Percentiles rank a stretch among this genome's conserved stretches.
These are phyloP conservation scores for Seminavis robusta DNA, from an alignment of 108 stramenopile genomes.

Conservation along the genomic window DNA sequence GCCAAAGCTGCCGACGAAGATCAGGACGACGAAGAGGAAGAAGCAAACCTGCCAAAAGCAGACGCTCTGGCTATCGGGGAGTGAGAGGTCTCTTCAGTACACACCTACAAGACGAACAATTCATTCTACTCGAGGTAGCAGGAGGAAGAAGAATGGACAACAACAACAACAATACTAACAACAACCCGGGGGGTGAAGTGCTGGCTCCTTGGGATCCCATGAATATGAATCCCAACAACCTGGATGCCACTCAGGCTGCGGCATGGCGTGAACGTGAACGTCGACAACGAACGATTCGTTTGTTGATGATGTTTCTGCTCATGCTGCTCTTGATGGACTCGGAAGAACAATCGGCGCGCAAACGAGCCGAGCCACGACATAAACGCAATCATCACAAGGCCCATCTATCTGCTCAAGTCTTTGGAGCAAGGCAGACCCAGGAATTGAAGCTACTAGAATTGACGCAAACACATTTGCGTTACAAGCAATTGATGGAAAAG, in stretches of 20 bases:
- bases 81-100: too few species aligned
- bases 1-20: too few species aligned
- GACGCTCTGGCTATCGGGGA: too few species aligned
- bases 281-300: conserved; percentile 65
- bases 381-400: background rate
- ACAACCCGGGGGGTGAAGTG: background rate
- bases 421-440: conserved; percentile 15
- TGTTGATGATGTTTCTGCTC: conserved; percentile 79
- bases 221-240: too few species aligned
- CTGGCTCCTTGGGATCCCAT: too few species aligned
- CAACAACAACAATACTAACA: background rate
- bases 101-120: too few species aligned
- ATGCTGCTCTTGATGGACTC: conserved; percentile 81
- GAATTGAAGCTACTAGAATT: conserved; percentile 21
- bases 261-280: conserved; percentile 77
- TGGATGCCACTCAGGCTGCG: too few species aligned
- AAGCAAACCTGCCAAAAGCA: too few species aligned
- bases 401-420: background rate
- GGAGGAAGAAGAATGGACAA: too few species aligned
- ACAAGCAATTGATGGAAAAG: conserved; percentile 35
- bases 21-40: too few species aligned
- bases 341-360: conserved; percentile 44
- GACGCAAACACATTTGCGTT: conserved; percentile 30
- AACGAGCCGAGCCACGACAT: conserved; percentile 17
- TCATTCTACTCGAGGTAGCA: too few species aligned